Conservation (phyloP, 768 basidiomycete genomes). For the Russula sp. region DNA sequence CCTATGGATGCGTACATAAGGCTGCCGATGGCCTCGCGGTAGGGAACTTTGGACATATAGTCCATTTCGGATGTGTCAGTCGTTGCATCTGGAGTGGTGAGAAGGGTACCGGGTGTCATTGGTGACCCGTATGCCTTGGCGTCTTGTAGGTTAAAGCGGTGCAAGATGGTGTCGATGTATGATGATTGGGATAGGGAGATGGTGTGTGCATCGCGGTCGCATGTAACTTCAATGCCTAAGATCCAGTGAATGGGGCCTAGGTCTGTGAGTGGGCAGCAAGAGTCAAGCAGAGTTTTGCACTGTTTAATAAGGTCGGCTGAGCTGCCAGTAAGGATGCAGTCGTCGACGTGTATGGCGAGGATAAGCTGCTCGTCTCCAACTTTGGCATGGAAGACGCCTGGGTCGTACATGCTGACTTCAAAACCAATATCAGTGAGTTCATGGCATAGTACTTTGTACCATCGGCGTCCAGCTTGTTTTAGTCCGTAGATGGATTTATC, state of each 20-base stretch:
- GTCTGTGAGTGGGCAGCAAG: background rate
- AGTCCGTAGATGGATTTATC: too few species aligned
- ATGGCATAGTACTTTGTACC: too few species aligned
- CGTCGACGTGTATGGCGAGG: too few species aligned
- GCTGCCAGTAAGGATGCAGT: background rate
- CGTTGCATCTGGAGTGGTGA: background rate
- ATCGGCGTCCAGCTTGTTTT: too few species aligned
- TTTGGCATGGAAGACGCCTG: too few species aligned
- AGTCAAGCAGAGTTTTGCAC: background rate
- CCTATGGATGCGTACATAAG: too few species aligned
- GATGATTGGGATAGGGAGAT: background rate
- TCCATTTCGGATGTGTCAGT: background rate
- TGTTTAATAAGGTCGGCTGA: background rate
- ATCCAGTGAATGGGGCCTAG: background rate
- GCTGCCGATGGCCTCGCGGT: background rate
- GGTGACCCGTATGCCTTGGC: background rate
- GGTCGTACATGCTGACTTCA: too few species aligned
- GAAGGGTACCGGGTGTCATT: background rate
- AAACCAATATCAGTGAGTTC: too few species aligned
- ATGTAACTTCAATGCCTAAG: background rate
- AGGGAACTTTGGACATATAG: background rate
- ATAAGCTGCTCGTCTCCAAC: too few species aligned
- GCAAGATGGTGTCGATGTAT: background rate
- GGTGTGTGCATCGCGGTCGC: background rate
- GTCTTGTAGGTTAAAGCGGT: background rate